These are phyloP conservation scores for Melanomma pulvis-pyrius DNA, from an alignment of 495 filamentous ascomycete genomes.

Conservation along the genomic window DNA sequence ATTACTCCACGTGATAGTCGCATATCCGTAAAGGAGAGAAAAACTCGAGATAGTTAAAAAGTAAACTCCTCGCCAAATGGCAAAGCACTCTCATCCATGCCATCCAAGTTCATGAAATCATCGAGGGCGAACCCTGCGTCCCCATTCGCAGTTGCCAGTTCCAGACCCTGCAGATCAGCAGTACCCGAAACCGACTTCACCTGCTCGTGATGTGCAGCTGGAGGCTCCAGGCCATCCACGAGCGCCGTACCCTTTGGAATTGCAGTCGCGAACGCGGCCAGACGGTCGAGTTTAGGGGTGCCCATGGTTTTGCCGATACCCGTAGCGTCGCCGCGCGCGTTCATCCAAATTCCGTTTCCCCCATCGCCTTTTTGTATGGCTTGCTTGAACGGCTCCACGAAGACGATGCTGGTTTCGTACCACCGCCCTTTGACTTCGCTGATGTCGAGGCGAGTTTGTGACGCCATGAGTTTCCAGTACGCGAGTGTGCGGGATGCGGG, in stretches of 20 bases:
- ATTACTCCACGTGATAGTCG: not conserved
- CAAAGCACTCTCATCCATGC: slow-evolving; percentile 17
- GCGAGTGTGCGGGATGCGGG: slow-evolving; percentile 41
- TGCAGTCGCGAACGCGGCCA: slow-evolving; percentile 51
- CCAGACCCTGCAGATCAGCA: not conserved
- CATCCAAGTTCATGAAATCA: slow-evolving; percentile 34
- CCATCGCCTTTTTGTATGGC: slow-evolving; percentile 48
- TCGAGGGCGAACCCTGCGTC: slow-evolving; percentile 13
- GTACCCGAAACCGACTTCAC: not conserved
- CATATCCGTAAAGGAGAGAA: not conserved
- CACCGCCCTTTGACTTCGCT: slow-evolving; percentile 64
- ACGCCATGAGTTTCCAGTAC: slow-evolving; percentile 52
- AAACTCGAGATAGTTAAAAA: not conserved
- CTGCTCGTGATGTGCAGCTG: slow-evolving; percentile 15
- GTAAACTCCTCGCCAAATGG: slow-evolving; percentile 14
- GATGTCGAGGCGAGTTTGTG: slow-evolving; percentile 44
- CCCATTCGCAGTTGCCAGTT: not conserved
- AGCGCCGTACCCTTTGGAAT: slow-evolving; percentile 49
- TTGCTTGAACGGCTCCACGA: slow-evolving; percentile 45
- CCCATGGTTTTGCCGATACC: slow-evolving; percentile 36
- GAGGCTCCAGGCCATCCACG: slow-evolving; percentile 40
- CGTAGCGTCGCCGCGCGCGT: slow-evolving; percentile 48
- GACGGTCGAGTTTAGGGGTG: slow-evolving; percentile 42
- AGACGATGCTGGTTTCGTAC: slow-evolving; percentile 61
- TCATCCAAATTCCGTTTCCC: slow-evolving; percentile 55